These are phyloP conservation scores for Fusarium udum DNA, from an alignment of 2,329 filamentous ascomycete species.

Conservation along the genomic window DNA sequence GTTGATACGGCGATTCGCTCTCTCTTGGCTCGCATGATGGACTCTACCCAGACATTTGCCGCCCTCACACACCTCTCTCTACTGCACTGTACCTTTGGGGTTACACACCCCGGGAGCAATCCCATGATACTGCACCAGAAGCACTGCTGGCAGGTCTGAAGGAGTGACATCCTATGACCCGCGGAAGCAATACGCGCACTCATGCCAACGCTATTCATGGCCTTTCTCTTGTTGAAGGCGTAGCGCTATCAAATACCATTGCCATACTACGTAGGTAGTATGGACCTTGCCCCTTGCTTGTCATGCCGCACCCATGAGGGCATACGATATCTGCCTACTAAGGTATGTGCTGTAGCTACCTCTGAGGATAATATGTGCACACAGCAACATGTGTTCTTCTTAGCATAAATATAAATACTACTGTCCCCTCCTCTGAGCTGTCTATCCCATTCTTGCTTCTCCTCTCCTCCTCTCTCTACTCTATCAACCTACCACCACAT, in stretches of 20 bases:
- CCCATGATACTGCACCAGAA: constrained; percentile 26
- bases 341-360: neutral
- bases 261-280: constrained; percentile 6
- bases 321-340: constrained; percentile 11
- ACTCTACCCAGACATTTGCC: constrained; percentile 17
- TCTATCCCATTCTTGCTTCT: constrained; percentile 7
- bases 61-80: constrained; percentile 12
- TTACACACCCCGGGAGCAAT: constrained; percentile 11
- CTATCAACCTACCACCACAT: neutral
- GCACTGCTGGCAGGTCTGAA: neutral
- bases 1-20: constrained; percentile 1
- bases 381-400: constrained; percentile 18
- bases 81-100: neutral
- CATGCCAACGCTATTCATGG: constrained; percentile 11
- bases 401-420: constrained; percentile 39
- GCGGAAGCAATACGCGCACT: neutral
- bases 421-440: constrained; percentile 19
- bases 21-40: constrained; percentile 15
- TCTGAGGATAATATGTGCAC: neutral
- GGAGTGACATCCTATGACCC: constrained; percentile 17
- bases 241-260: constrained; percentile 35
- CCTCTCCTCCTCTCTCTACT: constrained; percentile 1
- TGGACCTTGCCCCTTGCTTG: neutral
- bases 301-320: constrained; percentile 33
- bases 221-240: constrained; percentile 17